Percentiles rank a stretch among this genome's conserved stretches.
Conservation (phyloP, 2,329 filamentous ascomycete genomes). For the Ascochyta clinopodiicola region DNA sequence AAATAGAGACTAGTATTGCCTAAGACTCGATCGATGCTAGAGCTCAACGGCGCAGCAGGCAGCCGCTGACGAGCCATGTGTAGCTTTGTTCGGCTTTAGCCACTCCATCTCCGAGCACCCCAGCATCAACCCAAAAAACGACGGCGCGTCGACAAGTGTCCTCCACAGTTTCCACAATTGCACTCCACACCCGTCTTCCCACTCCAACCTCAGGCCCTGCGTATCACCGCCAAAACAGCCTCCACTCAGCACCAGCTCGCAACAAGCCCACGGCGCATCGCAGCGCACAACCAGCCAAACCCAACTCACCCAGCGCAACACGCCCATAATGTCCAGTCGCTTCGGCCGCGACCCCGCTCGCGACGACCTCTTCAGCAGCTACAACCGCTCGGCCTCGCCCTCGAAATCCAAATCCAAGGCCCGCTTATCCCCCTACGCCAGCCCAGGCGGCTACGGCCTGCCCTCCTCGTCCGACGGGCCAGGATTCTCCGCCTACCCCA, state of each 20-base stretch:
- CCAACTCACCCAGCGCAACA: conserved; percentile 3
- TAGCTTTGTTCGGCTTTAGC: conserved; percentile 21
- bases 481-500: conserved; percentile 44
- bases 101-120: conserved; percentile 19
- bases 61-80: conserved; percentile 7
- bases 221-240: too few relatives aligned
- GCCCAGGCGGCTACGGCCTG: conserved; percentile 11
- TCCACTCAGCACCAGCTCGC: background rate
- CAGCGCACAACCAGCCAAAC: background rate
- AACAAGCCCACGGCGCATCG: background rate
- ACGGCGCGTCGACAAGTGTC: conserved; percentile 25
- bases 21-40: background rate
- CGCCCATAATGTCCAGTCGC: conserved; percentile 27
- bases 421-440: conserved; percentile 25
- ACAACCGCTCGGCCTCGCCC: conserved; percentile 48
- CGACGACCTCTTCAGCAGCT: conserved; percentile 51
- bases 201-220: too few relatives aligned
- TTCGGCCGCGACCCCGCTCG: conserved; percentile 33
- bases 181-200: conserved; percentile 1
- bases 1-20: too few relatives aligned
- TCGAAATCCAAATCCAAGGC: conserved; percentile 43
- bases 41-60: background rate
- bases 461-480: conserved; percentile 12
- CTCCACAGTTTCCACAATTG: conserved; percentile 22
- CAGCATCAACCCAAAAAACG: conserved; percentile 16